Evolutionary conservation across 1,139 yeast species (phyloP), one percentile per base, ranked within the genome.

Genomic region (Geotrichum cucujoidarum): DNA sequence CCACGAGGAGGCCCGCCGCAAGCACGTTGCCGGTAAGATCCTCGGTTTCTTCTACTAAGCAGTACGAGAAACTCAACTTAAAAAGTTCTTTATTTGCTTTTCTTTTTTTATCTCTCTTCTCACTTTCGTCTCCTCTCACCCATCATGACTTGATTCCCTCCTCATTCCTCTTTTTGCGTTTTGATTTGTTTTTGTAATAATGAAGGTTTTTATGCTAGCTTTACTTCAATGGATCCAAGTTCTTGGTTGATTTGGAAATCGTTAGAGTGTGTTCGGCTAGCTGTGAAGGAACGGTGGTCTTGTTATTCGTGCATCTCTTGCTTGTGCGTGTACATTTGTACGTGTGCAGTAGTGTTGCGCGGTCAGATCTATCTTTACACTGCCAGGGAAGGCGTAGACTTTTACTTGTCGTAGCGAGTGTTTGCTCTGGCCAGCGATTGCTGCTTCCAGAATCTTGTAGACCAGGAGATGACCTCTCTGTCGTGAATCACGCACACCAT

Each of bases 1-100:
- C 80, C 98, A 92, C 78, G 98, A 92, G 79, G 98, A 92, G 79
- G 98, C 98, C 65, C 89, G 97, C 83, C 87, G 97, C 83, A 92
- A 92, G 86, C 97, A 92, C 76, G 97, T 90, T 65, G 88, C 97
- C 64, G 97, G 97, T 74, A 90, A 90, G 78, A 84, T 90, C 69
- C 81, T 90, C 69, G 97, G 97, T 68, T 90, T 86, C 74, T 96
- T 90, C 60, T 90, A 90, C 80, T 88, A 83, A 57, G 18, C 20
- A 35, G 17, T 16, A 8, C 2, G 11, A 8, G 13, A 38, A 14
- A 38, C 40, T 22, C 14, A n/a, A n/a, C n/a, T n/a, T n/a, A 13
- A 24, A 38, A 38, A 38, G 41, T 25, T n/a, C n/a, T 38, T 25
- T 32, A 27, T 38, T 38, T 36, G 21, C 21, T 36, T n/a, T 24